A percentile compares a stretch with the other conserved stretches of the same genome.
Evolutionary conservation across 1,139 yeast genomes (phyloP).

Genomic region (Blastobotrys raffinosifermentans): DNA sequence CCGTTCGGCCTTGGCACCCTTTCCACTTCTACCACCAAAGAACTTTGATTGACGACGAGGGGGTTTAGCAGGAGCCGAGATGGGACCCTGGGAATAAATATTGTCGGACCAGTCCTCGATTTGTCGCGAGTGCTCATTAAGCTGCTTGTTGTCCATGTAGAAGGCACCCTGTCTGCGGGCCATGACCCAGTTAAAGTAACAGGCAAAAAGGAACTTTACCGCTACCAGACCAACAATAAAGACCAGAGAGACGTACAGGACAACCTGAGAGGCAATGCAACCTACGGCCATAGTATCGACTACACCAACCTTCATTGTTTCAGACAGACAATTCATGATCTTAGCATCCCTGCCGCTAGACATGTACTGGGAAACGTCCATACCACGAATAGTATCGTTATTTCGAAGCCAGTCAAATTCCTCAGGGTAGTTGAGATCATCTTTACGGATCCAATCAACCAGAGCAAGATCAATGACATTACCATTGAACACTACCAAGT

Average conservation of each 20-base stretch:
- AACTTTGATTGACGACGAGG: conserved; percentile 22
- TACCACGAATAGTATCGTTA: conserved; percentile 57
- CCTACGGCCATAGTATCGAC: conserved; percentile 89
- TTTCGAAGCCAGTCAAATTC: conserved; percentile 58
- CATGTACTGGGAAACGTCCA: conserved; percentile 73
- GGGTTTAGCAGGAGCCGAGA: conserved; percentile 32
- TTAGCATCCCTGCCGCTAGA: conserved; percentile 63
- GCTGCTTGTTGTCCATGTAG: conserved; percentile 47
- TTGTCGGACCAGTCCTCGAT: conserved; percentile 77
- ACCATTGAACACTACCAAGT: conserved; percentile 82
- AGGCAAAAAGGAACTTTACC: conserved; percentile 74
- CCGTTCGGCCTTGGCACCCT: conserved; percentile 16
- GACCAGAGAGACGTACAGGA: conserved; percentile 70
- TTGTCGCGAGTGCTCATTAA: conserved; percentile 50
- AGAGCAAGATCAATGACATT: conserved; percentile 75
- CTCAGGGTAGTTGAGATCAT: conserved; percentile 66
- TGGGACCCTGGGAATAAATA: conserved; percentile 48
- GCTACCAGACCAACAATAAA: conserved; percentile 78
- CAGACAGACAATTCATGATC: conserved; percentile 79
- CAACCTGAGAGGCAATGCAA: conserved; percentile 88
- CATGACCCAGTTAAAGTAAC: conserved; percentile 81
- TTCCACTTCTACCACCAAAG: conserved; percentile 8
- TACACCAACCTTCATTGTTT: conserved; percentile 80
- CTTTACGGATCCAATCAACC: conserved; percentile 63
- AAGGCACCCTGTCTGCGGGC: conserved; percentile 78